These are phyloP conservation scores for Allium sativum DNA, from an alignment of 106 monocot genomes.

Conservation along the genomic window DNA sequence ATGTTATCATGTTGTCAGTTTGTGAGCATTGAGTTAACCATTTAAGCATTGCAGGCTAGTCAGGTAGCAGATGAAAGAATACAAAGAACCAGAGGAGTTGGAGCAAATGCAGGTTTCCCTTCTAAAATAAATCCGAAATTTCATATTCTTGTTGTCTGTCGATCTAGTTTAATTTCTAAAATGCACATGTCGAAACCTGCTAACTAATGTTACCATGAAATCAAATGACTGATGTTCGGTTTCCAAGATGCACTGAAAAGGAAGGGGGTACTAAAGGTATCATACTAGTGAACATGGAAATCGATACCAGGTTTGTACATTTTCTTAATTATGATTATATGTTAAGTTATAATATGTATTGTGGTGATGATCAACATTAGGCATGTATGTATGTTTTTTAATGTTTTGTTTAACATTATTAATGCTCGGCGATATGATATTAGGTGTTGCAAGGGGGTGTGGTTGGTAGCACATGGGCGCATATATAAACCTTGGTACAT, in stretches of 20 bases:
- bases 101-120: conserved; percentile 65
- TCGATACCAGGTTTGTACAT: conserved; percentile 64
- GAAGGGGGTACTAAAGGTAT: conserved; percentile 83
- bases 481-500: too few species aligned
- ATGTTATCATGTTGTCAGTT: too few species aligned
- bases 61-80: conserved; percentile 61
- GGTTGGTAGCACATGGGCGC: too few species aligned
- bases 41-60: conserved; percentile 48
- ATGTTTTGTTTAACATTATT: too few species aligned
- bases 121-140: background rate
- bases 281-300: conserved; percentile 83
- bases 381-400: too few species aligned
- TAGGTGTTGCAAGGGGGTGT: too few species aligned
- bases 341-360: too few species aligned
- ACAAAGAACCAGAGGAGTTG: conserved; percentile 70
- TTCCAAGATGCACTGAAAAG: conserved; percentile 70
- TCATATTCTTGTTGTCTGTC: background rate
- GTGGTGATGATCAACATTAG: too few species aligned
- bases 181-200: background rate
- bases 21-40: background rate
- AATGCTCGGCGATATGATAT: too few species aligned
- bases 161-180: background rate
- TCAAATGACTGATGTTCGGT: conserved; percentile 95
- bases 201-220: background rate
- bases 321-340: too few species aligned